Evolutionary conservation across 768 basidiomycete genomes (phyloP).

Genomic region (Phanerodontia chrysosporium): DNA sequence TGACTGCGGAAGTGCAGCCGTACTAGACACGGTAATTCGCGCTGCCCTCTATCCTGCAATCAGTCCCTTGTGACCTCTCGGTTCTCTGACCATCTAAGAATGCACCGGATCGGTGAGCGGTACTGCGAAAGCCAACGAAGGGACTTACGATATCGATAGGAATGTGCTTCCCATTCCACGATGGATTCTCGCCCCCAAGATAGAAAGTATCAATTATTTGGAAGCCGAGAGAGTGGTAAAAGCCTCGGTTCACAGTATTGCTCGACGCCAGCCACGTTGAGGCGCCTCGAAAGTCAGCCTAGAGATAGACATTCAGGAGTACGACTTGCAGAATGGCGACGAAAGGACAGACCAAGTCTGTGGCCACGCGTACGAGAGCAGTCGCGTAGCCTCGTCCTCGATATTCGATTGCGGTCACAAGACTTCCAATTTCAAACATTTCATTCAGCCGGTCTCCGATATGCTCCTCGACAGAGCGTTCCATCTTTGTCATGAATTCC

Average conservation of each 20-base stretch:
- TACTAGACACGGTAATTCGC: neutral
- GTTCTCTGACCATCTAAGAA: neutral
- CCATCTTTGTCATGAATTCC: neutral
- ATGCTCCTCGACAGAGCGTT: neutral
- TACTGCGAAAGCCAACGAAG: neutral
- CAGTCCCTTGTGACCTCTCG: neutral
- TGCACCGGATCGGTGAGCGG: neutral
- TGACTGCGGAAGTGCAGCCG: no score
- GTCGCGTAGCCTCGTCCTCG: conserved; percentile 8
- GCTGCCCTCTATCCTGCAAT: neutral
- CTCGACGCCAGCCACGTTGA: conserved; percentile 10
- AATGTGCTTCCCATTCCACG: conserved; percentile 12
- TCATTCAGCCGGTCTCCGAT: neutral
- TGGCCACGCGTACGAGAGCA: neutral
- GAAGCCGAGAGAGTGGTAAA: conserved; percentile 17
- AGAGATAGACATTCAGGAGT: neutral
- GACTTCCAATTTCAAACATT: neutral
- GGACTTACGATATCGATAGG: neutral
- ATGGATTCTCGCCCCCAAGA: conserved; percentile 14
- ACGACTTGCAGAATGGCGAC: neutral
- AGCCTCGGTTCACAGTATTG: conserved; percentile 8
- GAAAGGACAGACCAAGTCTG: neutral
- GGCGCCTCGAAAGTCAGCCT: conserved; percentile 14
- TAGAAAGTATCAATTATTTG: conserved; percentile 4
- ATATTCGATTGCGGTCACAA: neutral